Conservation (phyloP, 225 moss, liverwort and hornwort genomes). For the Straminergon stramineum region DNA sequence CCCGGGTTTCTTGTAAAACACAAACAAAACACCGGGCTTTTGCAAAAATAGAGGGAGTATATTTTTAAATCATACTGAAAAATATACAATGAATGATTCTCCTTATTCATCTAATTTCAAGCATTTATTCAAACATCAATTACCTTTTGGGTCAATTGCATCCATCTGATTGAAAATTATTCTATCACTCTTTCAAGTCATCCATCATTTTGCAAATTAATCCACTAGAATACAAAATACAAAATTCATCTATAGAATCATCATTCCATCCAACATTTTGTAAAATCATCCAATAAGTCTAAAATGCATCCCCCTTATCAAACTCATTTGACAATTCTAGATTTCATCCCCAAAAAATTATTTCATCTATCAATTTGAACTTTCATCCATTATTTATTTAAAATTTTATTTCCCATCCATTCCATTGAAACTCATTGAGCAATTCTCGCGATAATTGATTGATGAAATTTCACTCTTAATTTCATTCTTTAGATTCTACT, state of each 20-base stretch:
- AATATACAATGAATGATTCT: no score
- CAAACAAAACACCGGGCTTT: no score
- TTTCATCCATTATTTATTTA: background rate
- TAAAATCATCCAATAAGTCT: no score
- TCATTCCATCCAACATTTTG: no score
- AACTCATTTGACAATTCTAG: no score
- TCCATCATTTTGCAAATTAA: background rate
- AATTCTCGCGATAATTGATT: background rate
- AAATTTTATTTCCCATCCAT: background rate
- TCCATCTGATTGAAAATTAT: background rate
- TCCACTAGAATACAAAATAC: accelerated
- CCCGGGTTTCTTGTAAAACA: no score
- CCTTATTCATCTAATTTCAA: no score
- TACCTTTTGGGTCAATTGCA: background rate
- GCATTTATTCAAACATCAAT: background rate
- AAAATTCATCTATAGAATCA: background rate
- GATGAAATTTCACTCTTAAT: background rate
- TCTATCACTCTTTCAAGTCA: background rate
- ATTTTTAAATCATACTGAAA: no score
- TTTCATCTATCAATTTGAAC: background rate
- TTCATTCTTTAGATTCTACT: no score
- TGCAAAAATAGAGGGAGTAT: no score
- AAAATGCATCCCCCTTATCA: no score
- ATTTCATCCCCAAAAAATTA: background rate
- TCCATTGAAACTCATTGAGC: background rate